Conservation (phyloP, 371 early-diverging fungal species). For the Actinomortierella ambigua region DNA sequence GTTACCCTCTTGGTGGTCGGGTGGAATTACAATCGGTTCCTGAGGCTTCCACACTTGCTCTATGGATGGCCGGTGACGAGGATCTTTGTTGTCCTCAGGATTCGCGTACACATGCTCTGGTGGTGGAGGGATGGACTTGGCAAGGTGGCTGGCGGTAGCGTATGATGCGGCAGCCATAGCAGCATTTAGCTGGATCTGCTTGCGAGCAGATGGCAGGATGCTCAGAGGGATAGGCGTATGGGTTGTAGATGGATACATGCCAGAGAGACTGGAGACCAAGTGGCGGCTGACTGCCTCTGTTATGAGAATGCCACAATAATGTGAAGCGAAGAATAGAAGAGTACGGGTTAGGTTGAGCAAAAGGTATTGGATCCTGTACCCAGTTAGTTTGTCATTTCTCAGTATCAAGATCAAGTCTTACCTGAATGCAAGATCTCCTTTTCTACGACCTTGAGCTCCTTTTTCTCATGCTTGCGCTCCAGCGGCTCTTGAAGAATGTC, state of each 20-base stretch:
- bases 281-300: too few species aligned
- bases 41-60: constrained; percentile 3
- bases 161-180: too few species aligned
- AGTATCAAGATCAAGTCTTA: constrained; percentile 9
- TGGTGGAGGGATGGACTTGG: too few species aligned
- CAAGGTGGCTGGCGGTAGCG: too few species aligned
- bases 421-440: constrained; percentile 34
- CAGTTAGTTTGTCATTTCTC: too few species aligned
- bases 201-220: constrained; percentile 27
- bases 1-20: constrained; percentile 15
- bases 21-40: constrained; percentile 17
- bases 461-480: constrained; percentile 19
- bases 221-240: constrained; percentile 16
- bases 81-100: too few species aligned
- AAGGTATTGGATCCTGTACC: too few species aligned
- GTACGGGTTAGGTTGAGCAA: too few species aligned
- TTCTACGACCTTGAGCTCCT: constrained; percentile 25
- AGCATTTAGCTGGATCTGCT: not conserved
- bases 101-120: too few species aligned
- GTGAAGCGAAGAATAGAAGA: too few species aligned
- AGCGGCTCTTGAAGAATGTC: constrained; percentile 17
- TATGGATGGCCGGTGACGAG: too few species aligned
- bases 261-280: constrained; percentile 16
- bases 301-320: too few species aligned
- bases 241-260: constrained; percentile 30